Percentiles rank a stretch among this genome's conserved stretches.
phyloP scores from a whole-genome alignment of 768 basidiomycete species.

The Fistulinella prunicolor region DNA sequence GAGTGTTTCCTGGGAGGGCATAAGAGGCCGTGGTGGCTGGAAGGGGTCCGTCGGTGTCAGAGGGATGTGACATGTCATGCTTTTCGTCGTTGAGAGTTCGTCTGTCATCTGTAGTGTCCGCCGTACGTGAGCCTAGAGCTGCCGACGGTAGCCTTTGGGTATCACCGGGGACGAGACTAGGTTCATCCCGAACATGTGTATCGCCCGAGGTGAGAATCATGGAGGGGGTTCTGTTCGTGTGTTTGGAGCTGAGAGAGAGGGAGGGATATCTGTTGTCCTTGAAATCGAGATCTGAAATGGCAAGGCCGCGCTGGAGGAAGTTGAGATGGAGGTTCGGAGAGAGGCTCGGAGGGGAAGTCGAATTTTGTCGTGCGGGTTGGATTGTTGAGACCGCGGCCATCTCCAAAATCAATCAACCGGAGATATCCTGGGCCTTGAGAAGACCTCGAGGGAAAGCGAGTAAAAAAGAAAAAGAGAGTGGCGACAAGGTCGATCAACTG shows the following conservation, averaged over 20 bases:
- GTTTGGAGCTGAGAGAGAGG: conserved; percentile 26
- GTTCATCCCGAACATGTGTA: conserved; percentile 24
- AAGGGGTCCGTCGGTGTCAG: conserved; percentile 19
- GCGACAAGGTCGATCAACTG: conserved; percentile 7
- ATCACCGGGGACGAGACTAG: conserved; percentile 6
- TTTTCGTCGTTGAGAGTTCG: conserved; percentile 25
- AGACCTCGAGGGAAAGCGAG: conserved; percentile 12
- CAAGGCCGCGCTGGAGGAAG: conserved; percentile 51
- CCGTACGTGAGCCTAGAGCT: conserved; percentile 13
- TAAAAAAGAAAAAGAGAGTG: conserved; percentile 4
- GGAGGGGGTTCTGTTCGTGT: conserved; percentile 23
- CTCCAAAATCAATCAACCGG: conserved; percentile 20
- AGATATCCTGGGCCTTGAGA: conserved; percentile 20
- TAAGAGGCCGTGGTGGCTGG: conserved; percentile 40
- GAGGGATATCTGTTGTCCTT: conserved; percentile 59
- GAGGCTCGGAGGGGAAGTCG: conserved; percentile 27
- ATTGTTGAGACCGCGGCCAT: conserved; percentile 51
- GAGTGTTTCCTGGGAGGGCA: conserved; percentile 42
- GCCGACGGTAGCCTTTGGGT: conserved; percentile 12
- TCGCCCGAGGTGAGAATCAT: conserved; percentile 32
- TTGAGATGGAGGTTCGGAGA: conserved; percentile 35
- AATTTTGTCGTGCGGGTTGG: conserved; percentile 43
- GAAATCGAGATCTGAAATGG: conserved; percentile 59
- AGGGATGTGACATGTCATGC: conserved; percentile 14
- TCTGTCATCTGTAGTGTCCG: conserved; percentile 19